Base-by-base conservation (phyloP, 495 filamentous ascomycete species). In the Evansstolkia leycettana region DNA sequence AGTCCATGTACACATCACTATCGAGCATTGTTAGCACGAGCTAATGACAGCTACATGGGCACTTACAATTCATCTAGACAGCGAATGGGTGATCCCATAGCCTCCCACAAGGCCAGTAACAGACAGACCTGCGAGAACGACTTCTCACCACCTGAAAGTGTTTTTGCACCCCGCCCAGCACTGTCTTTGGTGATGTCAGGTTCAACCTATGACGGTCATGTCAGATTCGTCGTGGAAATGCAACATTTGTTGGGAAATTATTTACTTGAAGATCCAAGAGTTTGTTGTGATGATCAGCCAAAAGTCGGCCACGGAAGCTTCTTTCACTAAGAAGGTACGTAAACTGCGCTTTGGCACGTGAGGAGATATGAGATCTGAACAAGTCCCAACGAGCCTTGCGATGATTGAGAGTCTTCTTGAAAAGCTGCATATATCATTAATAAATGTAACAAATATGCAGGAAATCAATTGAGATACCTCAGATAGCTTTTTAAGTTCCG, bases 1-100 rank as follows among this genome's bases (percentile, higher is more conserved):
- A 82, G 48, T 99, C 90, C 90, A 99, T 99, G 62, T 93, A 99
- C 27, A 99, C 90, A 60, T 99, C 90, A 50, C 76, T 80, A 33
- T 13, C 2, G 17, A 39, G 8, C n/a, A 4, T 31, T 4, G 38
- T 61, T 37, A 61, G 58, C 27, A 17, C 8, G n/a, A 14, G 17
- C 20, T 11, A 23, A 27, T 28, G 25, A 28, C 11, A 14, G 16
- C 17, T 9, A 9, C 34, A n/a, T 12, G 10, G 31, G 16, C 27
- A 62, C 72, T 44, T 55, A 79, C 75, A 95, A 99, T 60, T 99
- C 90, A 58, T 99, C 90, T 32, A 99, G 70, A 51, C 92, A 96
- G 26, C 90, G 73, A 36, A 99, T 77, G 0, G 89, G 88, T 8
- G 82, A 85, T 5, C 88, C 88, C 89, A 99, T 96, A 27, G 90